These are phyloP conservation scores for Sporothrix protearum DNA, from an alignment of 2,329 filamentous ascomycete genomes.

Conservation along the genomic window DNA sequence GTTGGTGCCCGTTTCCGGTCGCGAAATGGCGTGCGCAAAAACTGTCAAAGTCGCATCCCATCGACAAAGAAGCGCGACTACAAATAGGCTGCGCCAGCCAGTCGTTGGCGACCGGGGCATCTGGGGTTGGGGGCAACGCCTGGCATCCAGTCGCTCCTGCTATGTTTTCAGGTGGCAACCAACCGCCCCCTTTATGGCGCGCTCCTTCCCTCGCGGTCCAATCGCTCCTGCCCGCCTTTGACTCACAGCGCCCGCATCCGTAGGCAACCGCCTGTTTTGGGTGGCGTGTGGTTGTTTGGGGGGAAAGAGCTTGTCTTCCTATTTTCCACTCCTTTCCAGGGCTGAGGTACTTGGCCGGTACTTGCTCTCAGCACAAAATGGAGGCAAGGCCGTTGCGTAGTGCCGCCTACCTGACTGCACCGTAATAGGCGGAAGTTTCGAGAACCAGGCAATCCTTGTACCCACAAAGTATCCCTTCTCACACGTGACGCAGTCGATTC, in stretches of 20 bases:
- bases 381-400: neutral
- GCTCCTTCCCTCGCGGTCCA: neutral
- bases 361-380: neutral
- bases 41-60: neutral
- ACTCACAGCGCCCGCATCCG: slow-evolving; percentile 11
- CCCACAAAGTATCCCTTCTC: slow-evolving; percentile 3
- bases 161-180: slow-evolving; percentile 7
- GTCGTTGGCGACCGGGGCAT: neutral
- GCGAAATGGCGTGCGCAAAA: neutral
- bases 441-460: slow-evolving; percentile 19
- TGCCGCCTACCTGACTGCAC: neutral
- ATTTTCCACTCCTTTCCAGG: no score
- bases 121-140: neutral
- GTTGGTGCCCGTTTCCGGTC: neutral
- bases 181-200: neutral
- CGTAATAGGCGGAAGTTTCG: slow-evolving; percentile 9
- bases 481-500: slow-evolving; percentile 6
- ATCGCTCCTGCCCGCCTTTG: slow-evolving; percentile 9
- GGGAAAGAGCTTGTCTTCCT: slow-evolving; percentile 5
- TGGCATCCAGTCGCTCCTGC: slow-evolving; percentile 9
- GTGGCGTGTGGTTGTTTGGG: slow-evolving; percentile 12
- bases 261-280: slow-evolving; percentile 12
- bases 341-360: slow-evolving; percentile 14
- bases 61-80: neutral
- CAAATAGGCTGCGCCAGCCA: neutral